phyloP scores from a whole-genome alignment of 2,329 filamentous ascomycete species.

The Aspergillus vadensis region DNA sequence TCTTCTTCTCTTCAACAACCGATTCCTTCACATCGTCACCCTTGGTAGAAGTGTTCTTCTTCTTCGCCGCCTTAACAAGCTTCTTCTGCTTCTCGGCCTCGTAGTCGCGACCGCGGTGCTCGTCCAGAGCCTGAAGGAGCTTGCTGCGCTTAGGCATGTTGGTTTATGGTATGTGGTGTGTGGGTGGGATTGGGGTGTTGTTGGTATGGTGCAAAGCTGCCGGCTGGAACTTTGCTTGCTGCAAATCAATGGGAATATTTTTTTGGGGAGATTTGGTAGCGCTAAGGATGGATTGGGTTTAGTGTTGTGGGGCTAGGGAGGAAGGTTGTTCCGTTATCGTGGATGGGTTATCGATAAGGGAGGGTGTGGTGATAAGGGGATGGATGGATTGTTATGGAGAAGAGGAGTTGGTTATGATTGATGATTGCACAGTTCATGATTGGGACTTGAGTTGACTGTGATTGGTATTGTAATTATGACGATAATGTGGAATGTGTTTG shows the following conservation, averaged over 20 bases:
- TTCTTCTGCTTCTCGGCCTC: constrained; percentile 77
- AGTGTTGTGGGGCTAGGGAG: neutral
- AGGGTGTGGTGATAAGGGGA: too few relatives aligned
- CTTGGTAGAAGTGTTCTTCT: neutral
- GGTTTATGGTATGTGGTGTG: constrained; percentile 1
- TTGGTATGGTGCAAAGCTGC: neutral
- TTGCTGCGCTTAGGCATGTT: constrained; percentile 58
- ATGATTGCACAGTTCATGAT: too few relatives aligned
- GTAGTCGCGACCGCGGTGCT: constrained; percentile 65
- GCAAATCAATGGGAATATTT: constrained; percentile 32
- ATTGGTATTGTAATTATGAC: too few relatives aligned
- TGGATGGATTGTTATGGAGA: too few relatives aligned
- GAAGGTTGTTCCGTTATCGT: neutral
- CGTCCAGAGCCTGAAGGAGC: constrained; percentile 60
- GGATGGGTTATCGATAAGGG: neutral
- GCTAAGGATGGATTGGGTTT: neutral
- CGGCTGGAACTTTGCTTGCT: constrained; percentile 14
- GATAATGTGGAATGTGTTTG: too few relatives aligned
- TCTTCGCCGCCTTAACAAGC: constrained; percentile 53
- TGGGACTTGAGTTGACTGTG: too few relatives aligned
- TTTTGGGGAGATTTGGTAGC: constrained; percentile 31
- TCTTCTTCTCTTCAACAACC: neutral
- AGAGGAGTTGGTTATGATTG: too few relatives aligned
- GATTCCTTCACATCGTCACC: constrained; percentile 4
- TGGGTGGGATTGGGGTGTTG: neutral